phyloP scores from a whole-genome alignment of 495 filamentous ascomycete species.

The Penicillium salamii region DNA sequence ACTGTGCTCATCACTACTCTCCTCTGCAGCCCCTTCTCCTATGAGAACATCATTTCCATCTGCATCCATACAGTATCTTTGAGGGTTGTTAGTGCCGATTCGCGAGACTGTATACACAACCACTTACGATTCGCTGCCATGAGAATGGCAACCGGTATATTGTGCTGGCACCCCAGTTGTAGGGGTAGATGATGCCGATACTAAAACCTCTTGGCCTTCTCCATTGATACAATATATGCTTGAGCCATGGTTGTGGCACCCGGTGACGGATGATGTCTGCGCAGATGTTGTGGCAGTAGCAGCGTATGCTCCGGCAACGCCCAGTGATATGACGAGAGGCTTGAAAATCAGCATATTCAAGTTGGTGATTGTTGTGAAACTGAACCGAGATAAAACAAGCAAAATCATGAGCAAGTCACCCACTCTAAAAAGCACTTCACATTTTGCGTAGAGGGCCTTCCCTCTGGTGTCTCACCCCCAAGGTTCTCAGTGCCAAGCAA shows the following conservation, averaged over 20 bases:
- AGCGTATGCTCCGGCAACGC: conserved; percentile 9
- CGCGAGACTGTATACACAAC: no score
- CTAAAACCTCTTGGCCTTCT: conserved; percentile 37
- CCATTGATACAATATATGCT: conserved; percentile 42
- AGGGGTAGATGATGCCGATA: conserved; percentile 36
- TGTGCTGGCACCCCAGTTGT: conserved; percentile 42
- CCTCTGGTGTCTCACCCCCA: conserved; percentile 1
- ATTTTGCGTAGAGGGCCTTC: background rate
- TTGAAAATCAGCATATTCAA: background rate
- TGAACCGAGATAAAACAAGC: background rate
- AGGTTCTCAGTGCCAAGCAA: conserved; percentile 16
- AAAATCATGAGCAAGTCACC: background rate
- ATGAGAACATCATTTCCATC: conserved; percentile 48
- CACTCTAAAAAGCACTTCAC: background rate
- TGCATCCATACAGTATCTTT: conserved; percentile 45
- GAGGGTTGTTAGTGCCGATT: conserved; percentile 3
- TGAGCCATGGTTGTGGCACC: conserved; percentile 37
- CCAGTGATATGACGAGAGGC: conserved; percentile 9
- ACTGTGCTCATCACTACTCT: background rate
- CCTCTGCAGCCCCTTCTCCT: conserved; percentile 24
- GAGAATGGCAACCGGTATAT: conserved; percentile 53
- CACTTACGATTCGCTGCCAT: conserved; percentile 45
- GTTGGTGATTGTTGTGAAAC: conserved; percentile 3
- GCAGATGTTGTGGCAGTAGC: conserved; percentile 19
- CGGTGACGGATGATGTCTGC: conserved; percentile 32